Evolutionary conservation across 768 basidiomycete species (phyloP).

Genomic region (Pulveroboletus sp.): DNA sequence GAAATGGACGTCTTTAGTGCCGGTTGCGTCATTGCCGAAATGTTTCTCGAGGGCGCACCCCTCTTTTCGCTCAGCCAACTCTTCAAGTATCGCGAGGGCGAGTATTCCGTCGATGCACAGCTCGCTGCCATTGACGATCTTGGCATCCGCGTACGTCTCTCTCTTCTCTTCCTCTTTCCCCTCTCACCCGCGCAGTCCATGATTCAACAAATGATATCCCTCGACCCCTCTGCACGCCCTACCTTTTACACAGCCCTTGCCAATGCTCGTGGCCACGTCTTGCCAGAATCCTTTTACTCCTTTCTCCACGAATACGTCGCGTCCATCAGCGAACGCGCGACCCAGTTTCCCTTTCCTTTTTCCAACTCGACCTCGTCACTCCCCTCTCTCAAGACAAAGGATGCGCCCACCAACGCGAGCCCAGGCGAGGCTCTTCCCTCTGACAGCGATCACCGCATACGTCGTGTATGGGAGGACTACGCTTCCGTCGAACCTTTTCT

Average conservation of each 20-base stretch:
- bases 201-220: slow-evolving; percentile 86
- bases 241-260: slow-evolving; percentile 80
- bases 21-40: slow-evolving; percentile 93
- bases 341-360: slow-evolving; percentile 44
- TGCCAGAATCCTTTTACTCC: slow-evolving; percentile 93
- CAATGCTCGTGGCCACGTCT: slow-evolving; percentile 70
- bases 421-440: slow-evolving; percentile 51
- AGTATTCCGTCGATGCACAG: slow-evolving; percentile 70
- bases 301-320: slow-evolving; percentile 90
- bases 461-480: slow-evolving; percentile 85
- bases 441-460: slow-evolving; percentile 84
- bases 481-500: slow-evolving; percentile 77
- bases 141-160: slow-evolving; percentile 67
- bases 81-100: slow-evolving; percentile 90
- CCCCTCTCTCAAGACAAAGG: slow-evolving; percentile 22
- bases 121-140: slow-evolving; percentile 77
- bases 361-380: slow-evolving; percentile 22
- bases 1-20: slow-evolving; percentile 96
- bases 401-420: slow-evolving; percentile 7
- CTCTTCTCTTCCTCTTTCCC: background rate
- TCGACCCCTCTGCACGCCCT: slow-evolving; percentile 74
- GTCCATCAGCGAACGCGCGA: slow-evolving; percentile 68
- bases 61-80: slow-evolving; percentile 93
- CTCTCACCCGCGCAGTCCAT: slow-evolving; percentile 52
- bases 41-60: slow-evolving; percentile 92